Evolutionary conservation across 352 stramenopile genomes (phyloP), one percentile per base, ranked within the genome.

Genomic region (Phytopythium litorale): DNA sequence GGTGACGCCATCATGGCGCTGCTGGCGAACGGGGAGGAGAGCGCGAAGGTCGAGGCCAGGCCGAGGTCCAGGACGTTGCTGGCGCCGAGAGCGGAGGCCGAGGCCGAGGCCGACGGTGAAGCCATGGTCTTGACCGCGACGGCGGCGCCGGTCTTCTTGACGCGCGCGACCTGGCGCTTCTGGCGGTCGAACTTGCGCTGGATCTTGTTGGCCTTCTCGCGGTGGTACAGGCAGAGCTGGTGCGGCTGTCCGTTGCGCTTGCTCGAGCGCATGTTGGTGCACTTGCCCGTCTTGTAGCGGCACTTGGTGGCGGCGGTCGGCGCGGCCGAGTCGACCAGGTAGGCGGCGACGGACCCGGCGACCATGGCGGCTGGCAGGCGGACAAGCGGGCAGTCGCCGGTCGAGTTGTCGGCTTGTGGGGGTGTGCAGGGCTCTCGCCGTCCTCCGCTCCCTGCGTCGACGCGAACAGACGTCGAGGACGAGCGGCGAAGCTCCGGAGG

Each of bases 131-230:
- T 53, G 55, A 64, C n/a, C 6, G 40, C 58, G 42, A 52, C 33
- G 66, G 50, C 19, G 46, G 38, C 43, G 59, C 43, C 28, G 13
- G 59, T 46, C 70, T 89, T 92, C 43, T 75, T 76, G 56, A 71
- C 71, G 58, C 84, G 84, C 33, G 80, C 76, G 16, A 84, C 76
- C 51, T 92, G 81, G 56, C 86, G 86, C 76, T 96, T 96, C 69
- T 96, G 84, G 52, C 87, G 83, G 64, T 96, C 84, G 60, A 94
- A 93, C 72, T 93, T 93, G 73, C 87, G 84, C 69, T 96, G 87
- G 68, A 92, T 96, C 72, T 89, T 81, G 75, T 96, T 96, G 68
- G 87, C 87, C 74, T 96, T 96, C 72, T 94, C 83, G 35, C 87
- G 84, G 66, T 96, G 87, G 72, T 90, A 92, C 53, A 91, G 68